phyloP scores from a whole-genome alignment of 805 yeast species.

The Dipodascopsis tothii region DNA sequence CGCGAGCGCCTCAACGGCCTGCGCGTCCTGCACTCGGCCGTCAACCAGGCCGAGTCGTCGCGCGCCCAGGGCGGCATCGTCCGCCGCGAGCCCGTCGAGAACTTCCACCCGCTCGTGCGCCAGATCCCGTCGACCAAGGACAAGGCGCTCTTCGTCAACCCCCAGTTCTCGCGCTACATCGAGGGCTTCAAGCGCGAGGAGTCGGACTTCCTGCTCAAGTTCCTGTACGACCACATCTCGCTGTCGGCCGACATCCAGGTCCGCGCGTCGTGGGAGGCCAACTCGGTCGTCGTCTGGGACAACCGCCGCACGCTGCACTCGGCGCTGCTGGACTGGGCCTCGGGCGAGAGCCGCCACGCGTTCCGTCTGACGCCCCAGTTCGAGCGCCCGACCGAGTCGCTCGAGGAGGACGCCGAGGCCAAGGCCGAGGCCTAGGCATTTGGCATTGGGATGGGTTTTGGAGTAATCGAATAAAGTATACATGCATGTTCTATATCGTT shows the following conservation, averaged over 20 bases:
- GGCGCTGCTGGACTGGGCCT: constrained; percentile 49
- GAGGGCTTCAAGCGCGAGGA: constrained; percentile 69
- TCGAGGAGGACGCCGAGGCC: background rate
- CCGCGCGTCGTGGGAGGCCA: constrained; percentile 47
- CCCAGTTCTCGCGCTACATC: constrained; percentile 50
- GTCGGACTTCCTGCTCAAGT: constrained; percentile 51
- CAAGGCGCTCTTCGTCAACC: constrained; percentile 40
- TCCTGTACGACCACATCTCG: constrained; percentile 47
- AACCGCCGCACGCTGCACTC: constrained; percentile 45
- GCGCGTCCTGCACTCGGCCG: constrained; percentile 62
- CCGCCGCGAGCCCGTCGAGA: constrained; percentile 42
- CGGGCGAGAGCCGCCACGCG: constrained; percentile 60
- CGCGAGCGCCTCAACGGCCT: constrained; percentile 52
- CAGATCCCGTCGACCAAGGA: constrained; percentile 45
- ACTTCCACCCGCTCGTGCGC: constrained; percentile 45
- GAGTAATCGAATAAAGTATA: too few relatives aligned
- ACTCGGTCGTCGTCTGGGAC: constrained; percentile 48
- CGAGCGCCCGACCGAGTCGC: constrained; percentile 46
- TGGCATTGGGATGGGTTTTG: too few relatives aligned
- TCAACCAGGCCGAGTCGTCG: constrained; percentile 37
- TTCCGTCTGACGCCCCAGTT: constrained; percentile 70
- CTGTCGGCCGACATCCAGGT: constrained; percentile 42
- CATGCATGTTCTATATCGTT: too few relatives aligned
- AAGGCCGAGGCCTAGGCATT: too few relatives aligned
- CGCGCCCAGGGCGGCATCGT: constrained; percentile 39